Conservation (phyloP, 441 rosid genomes). For the California macrophylla region DNA sequence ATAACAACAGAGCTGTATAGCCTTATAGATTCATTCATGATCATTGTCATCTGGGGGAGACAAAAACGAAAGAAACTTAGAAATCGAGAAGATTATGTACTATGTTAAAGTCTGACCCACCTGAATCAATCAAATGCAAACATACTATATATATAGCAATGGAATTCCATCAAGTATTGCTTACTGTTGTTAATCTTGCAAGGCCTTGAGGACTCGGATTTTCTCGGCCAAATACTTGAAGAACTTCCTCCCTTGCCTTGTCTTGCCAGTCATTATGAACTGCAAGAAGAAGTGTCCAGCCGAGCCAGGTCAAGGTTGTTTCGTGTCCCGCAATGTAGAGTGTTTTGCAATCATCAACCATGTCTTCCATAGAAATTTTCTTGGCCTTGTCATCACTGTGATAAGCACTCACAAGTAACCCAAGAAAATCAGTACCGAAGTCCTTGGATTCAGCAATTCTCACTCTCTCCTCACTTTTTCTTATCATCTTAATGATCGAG, state of each 20-base stretch:
- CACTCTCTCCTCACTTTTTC: slow-evolving; percentile 25
- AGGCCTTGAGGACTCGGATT: background rate
- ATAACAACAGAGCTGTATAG: background rate
- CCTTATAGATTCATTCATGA: background rate
- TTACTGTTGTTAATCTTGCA: background rate
- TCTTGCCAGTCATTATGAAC: background rate
- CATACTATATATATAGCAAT: background rate
- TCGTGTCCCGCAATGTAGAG: slow-evolving; percentile 25
- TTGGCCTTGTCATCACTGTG: slow-evolving; percentile 18
- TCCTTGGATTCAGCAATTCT: slow-evolving; percentile 15
- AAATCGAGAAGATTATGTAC: background rate
- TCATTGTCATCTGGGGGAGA: background rate
- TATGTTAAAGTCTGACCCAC: too few relatives aligned
- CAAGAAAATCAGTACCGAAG: slow-evolving; percentile 34
- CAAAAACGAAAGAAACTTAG: background rate
- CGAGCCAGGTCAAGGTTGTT: background rate
- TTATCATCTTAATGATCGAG: background rate
- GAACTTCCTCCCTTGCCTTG: slow-evolving; percentile 8
- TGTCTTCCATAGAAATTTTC: slow-evolving; percentile 21
- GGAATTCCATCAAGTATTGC: background rate
- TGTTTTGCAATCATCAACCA: slow-evolving; percentile 38
- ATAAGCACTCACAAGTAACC: slow-evolving; percentile 29
- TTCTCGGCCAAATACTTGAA: background rate
- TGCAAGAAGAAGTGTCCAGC: background rate
- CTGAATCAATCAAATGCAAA: too few relatives aligned